Percentiles rank a stretch among this genome's conserved stretches.
phyloP scores from a whole-genome alignment of 352 stramenopile species.

The Pythium aquatile region DNA sequence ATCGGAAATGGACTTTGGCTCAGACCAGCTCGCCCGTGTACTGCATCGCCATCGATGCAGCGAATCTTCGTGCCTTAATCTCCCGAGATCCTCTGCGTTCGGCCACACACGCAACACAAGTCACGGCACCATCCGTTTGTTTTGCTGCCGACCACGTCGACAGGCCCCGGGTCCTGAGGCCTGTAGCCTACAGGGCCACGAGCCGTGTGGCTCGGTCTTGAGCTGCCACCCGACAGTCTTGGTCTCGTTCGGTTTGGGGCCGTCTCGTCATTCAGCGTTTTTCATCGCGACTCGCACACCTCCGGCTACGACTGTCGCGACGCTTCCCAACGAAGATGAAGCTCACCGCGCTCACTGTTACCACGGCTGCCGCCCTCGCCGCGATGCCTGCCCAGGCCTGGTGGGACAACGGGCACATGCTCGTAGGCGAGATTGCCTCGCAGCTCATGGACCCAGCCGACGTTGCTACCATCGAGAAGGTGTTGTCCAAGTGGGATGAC shows the following conservation, averaged over 20 bases:
- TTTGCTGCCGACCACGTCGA: no score
- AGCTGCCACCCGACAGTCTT: not conserved
- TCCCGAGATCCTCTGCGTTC: not conserved
- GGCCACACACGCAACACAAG: not conserved
- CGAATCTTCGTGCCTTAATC: not conserved
- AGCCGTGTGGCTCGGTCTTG: not conserved
- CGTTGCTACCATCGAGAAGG: constrained; percentile 27
- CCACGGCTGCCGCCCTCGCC: constrained; percentile 7
- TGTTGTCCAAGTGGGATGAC: constrained; percentile 26
- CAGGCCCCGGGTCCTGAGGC: not conserved
- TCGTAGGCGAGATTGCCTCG: constrained; percentile 32
- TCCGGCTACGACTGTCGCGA: not conserved
- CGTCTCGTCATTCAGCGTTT: constrained; percentile 10
- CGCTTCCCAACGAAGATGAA: not conserved
- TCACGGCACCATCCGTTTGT: not conserved
- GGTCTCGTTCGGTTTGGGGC: not conserved
- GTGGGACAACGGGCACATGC: constrained; percentile 41
- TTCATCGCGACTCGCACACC: constrained; percentile 11
- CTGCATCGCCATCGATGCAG: not conserved
- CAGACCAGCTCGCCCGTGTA: not conserved
- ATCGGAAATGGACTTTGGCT: not conserved
- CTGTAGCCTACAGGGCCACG: no score
- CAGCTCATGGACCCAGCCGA: constrained; percentile 30
- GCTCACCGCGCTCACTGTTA: constrained; percentile 3
- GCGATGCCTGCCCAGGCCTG: constrained; percentile 22